These are phyloP conservation scores for Castanea sativa DNA, from an alignment of 306 rosid genomes.

Conservation along the genomic window DNA sequence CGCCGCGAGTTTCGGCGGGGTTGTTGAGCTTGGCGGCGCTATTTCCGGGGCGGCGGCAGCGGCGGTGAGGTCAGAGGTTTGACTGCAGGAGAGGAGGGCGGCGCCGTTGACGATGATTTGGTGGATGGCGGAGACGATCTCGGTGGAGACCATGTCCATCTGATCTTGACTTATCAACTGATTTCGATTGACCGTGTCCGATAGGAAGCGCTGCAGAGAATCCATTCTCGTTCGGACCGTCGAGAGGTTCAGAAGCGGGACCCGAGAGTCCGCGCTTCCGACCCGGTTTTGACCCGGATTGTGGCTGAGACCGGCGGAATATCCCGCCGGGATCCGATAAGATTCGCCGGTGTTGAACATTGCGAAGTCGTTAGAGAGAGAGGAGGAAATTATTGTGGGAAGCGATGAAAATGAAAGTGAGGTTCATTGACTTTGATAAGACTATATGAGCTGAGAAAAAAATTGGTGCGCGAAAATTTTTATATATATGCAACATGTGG, in stretches of 20 bases:
- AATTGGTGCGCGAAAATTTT: background rate
- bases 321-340: background rate
- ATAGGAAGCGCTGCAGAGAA: slow-evolving; percentile 52
- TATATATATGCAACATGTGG: no score
- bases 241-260: slow-evolving; percentile 60
- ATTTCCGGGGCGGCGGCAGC: background rate
- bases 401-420: no score
- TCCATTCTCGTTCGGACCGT: slow-evolving; percentile 47
- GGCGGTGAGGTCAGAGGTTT: background rate
- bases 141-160: slow-evolving; percentile 51
- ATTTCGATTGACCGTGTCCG: slow-evolving; percentile 44
- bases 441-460: background rate
- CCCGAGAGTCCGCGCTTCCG: slow-evolving; percentile 25
- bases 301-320: slow-evolving; percentile 1
- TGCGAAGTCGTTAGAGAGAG: background rate
- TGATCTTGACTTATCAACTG: slow-evolving; percentile 37
- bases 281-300: background rate
- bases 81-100: slow-evolving; percentile 48
- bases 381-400: background rate
- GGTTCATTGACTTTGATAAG: background rate
- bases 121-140: slow-evolving; percentile 56
- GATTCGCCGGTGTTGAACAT: slow-evolving; percentile 27
- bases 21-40: background rate
- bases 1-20: background rate
- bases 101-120: slow-evolving; percentile 53